Evolutionary conservation across 1,284 basidiomycete species (phyloP), one percentile per base, ranked within the genome.

Genomic region (Austroboletus niveus): DNA sequence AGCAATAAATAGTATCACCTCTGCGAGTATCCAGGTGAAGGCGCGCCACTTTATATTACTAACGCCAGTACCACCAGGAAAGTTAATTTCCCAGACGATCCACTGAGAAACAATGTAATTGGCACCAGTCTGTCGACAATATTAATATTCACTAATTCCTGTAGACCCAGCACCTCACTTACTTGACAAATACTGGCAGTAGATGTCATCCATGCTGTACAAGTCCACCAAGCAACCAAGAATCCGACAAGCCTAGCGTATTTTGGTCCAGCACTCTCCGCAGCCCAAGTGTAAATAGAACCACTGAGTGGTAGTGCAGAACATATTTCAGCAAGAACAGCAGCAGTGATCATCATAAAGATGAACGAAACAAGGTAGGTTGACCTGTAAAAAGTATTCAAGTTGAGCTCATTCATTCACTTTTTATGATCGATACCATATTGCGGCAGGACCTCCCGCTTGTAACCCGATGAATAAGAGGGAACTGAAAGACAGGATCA

Each of bases 191-290:
- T 92, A 39, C 86, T 81, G 11, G 92, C 91, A 47, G 83, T 78
- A 61, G 92, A 93, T 0, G 90, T 92, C 81, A 92, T 92, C 92
- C 92, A 94, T 15, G 91, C 91, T 1, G 91, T 92, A 55, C 81
- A 84, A 29, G 89, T 78, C 90, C 90, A 93, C 88, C 89, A 93
- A 43, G 91, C 90, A 29, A 94, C 91, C 49, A 92, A 68, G 71
- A 94, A 93, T 2, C 89, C 92, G 57, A 92, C 82, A 68, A 93
- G 87, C 39, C 90, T 77, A 2, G 83, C 89, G 61, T 90, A 85
- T 60, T 89, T 91, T 12, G 84, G 84, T 4, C 91, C 91, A 5
- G 89, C 92, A 58, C 89, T 90, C 64, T 92, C 91, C 27, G 90
- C 91, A 0, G 89, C 87, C 92, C 92, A 94, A 52, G 92, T 84